phyloP scores from a whole-genome alignment of 345 rosid species.

The Syzygium jambos region DNA sequence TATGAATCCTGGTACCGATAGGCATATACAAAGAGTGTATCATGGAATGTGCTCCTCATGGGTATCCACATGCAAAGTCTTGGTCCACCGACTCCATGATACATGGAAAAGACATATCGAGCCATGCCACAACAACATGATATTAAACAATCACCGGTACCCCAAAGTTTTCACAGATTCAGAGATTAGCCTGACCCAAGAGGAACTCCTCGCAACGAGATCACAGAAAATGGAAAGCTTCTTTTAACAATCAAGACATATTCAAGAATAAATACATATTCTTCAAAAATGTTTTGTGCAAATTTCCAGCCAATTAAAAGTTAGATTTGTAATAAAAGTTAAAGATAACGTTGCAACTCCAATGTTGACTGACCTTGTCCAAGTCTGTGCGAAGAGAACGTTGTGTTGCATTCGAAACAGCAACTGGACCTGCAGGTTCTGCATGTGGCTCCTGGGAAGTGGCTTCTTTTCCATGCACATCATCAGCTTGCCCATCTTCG shows the following conservation, averaged over 20 bases:
- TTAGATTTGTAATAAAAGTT: neutral
- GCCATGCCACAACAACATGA: neutral
- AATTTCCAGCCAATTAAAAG: neutral
- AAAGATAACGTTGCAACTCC: neutral
- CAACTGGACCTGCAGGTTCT: conserved; percentile 15
- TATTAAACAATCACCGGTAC: neutral
- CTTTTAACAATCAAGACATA: neutral
- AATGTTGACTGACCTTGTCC: conserved; percentile 17
- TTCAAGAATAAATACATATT: neutral
- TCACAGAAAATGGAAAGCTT: neutral
- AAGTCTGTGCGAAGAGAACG: conserved; percentile 8
- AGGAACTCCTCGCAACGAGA: neutral
- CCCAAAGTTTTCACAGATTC: neutral
- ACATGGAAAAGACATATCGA: neutral
- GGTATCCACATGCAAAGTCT: no score
- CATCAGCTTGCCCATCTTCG: conserved; percentile 17
- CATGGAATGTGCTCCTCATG: no score
- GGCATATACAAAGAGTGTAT: no score
- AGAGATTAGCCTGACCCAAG: neutral
- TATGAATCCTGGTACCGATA: neutral
- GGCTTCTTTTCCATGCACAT: conserved; percentile 13
- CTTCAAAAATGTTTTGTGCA: neutral
- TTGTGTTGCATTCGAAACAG: conserved; percentile 11
- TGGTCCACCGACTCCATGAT: neutral
- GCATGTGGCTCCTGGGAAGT: conserved; percentile 4